Evolutionary conservation across 2,329 filamentous ascomycete species (phyloP), one percentile per base, ranked within the genome.

Genomic region (Arthrobotrys megalospora): DNA sequence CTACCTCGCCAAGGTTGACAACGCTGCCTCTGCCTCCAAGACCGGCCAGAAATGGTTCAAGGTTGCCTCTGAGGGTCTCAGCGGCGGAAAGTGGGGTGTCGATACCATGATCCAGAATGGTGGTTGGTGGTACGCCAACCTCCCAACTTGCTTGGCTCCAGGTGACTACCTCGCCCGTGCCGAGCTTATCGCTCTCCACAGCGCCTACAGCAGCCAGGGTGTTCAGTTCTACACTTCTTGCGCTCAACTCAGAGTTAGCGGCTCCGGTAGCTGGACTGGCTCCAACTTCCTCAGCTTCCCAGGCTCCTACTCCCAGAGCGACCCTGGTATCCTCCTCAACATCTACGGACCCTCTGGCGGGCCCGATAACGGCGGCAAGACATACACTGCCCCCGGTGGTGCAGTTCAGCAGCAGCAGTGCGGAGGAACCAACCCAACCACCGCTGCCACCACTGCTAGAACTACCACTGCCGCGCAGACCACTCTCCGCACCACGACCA

Each of bases 151-250:
- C 76, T 85, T 90, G 65, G 86, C 85, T 41, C 83, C 87, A 5
- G 89, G 89, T 19, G 86, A 89, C 81, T 90, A 90, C 82, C 87
- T 90, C 71, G 85, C 90, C 10, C 87, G 89, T 16, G 87, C 88
- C 67, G 89, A 90, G 84, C 86, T 88, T 66, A 87, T 91, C 64
- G 90, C 88, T 24, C 88, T 91, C 64, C 90, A 91, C 85, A 84
- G 85, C 34, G 87, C 85, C 12, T 77, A 77, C 60, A 77, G 75
- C 21, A 65, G 84, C 12, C 84, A 84, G 2, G 83, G 83, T 7
- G 83, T 82, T n/a, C 84, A 87, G 81, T 85, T 87, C 80, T 87
- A 87, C 81, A 84, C 86, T 58, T 83, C 83, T 3, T 87, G 86
- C 80, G 85, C 84, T 0, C 86, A 87, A 83, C 79, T 87, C 65